Percentiles rank a stretch among this genome's conserved stretches.
phyloP scores from a whole-genome alignment of 2,329 filamentous ascomycete genomes.

The Pestalotiopsis fici region DNA sequence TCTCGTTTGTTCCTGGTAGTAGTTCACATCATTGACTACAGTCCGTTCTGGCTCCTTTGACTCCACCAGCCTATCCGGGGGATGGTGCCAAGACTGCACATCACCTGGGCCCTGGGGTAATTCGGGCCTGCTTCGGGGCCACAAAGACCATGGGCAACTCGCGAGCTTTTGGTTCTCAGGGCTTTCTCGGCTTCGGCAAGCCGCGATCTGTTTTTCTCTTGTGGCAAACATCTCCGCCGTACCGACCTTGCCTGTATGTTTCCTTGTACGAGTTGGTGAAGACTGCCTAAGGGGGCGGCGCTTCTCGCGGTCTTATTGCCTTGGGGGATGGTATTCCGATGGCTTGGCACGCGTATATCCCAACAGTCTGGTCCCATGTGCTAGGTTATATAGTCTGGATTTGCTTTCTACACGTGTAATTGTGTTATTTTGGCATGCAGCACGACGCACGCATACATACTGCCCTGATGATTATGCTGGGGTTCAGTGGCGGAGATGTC shows the following conservation, averaged over 20 bases:
- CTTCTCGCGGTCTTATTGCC: slow-evolving; percentile 1
- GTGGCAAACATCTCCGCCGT: not conserved
- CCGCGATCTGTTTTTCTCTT: not conserved
- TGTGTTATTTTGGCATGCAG: not conserved
- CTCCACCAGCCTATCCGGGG: slow-evolving; percentile 7
- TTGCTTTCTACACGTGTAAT: no score
- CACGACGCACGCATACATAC: not conserved
- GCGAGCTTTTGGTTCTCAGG: not conserved
- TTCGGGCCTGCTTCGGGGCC: slow-evolving; percentile 9
- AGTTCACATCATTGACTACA: not conserved
- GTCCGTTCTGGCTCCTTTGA: not conserved
- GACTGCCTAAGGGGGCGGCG: not conserved
- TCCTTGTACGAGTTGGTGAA: no score
- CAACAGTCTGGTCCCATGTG: no score
- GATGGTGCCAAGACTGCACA: slow-evolving; percentile 5
- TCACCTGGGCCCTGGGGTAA: not conserved
- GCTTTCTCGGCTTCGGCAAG: not conserved
- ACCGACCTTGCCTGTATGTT: not conserved
- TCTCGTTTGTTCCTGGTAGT: not conserved
- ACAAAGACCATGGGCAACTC: not conserved
- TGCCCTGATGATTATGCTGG: not conserved
- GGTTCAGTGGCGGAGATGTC: not conserved
- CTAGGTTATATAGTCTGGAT: not conserved
- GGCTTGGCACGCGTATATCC: not conserved
- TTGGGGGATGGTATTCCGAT: not conserved